A percentile compares a stretch with the other conserved stretches of the same genome.
Evolutionary conservation across 768 basidiomycete genomes (phyloP).

Genomic region (Auricularia cornea): DNA sequence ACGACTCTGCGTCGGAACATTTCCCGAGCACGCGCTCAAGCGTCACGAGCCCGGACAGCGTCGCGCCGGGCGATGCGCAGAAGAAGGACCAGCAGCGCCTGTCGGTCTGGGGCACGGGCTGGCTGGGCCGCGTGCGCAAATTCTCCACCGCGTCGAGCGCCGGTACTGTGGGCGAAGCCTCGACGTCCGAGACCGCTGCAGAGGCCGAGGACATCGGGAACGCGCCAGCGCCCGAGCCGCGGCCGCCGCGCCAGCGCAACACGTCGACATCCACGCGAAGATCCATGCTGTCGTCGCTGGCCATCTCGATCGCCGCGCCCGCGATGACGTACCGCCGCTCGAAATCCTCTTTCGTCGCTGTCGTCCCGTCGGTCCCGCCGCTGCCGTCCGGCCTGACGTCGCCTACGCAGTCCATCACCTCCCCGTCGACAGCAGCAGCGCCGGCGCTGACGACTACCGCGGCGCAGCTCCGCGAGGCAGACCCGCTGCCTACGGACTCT

Average conservation of each 20-base stretch:
- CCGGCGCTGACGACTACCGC: constrained; percentile 5
- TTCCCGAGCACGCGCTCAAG: background rate
- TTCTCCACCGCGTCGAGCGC: background rate
- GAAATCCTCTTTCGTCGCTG: constrained; percentile 15
- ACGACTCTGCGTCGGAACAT: background rate
- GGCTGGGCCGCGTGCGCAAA: background rate
- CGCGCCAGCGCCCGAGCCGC: background rate
- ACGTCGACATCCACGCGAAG: background rate
- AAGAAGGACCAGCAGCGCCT: constrained; percentile 1
- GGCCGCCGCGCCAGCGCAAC: background rate
- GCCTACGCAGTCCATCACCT: constrained; percentile 3
- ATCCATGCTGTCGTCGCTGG: constrained; percentile 1
- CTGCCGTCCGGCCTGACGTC: constrained; percentile 3
- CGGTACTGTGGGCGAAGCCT: background rate
- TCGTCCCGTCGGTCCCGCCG: constrained; percentile 29
- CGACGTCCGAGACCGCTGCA: background rate
- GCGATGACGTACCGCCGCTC: background rate
- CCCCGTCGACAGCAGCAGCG: constrained; percentile 8
- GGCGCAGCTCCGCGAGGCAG: no score
- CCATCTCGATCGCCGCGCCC: constrained; percentile 1
- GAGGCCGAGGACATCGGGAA: no score
- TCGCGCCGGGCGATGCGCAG: background rate
- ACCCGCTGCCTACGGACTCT: constrained; percentile 1
- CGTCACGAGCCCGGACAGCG: background rate
- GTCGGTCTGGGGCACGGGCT: background rate